Evolutionary conservation across 2,329 filamentous ascomycete species (phyloP).

Genomic region (Aureobasidium namibiae): DNA sequence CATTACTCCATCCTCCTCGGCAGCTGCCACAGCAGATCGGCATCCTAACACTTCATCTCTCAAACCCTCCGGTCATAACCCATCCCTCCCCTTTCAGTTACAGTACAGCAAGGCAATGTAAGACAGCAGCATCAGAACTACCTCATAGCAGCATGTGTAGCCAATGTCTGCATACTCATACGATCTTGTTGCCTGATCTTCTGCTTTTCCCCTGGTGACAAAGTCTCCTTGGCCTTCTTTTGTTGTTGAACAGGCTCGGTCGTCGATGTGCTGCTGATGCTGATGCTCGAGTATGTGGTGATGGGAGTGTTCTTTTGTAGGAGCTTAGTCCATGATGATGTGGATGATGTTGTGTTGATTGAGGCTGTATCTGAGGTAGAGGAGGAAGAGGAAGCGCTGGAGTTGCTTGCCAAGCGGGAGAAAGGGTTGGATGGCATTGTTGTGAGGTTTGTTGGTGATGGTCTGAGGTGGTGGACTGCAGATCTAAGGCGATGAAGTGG

Average conservation of each 20-base stretch:
- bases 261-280: background rate
- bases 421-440: constrained; percentile 8
- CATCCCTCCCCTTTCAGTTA: too few species aligned
- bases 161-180: background rate
- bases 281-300: background rate
- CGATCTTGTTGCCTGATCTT: background rate
- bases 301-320: background rate
- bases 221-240: background rate
- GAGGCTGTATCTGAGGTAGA: constrained; percentile 6
- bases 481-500: background rate
- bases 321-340: background rate
- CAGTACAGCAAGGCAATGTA: too few species aligned
- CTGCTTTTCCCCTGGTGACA: constrained; percentile 1
- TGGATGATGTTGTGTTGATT: constrained; percentile 6
- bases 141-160: background rate
- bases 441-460: background rate
- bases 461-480: background rate
- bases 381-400: background rate
- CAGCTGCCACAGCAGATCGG: background rate
- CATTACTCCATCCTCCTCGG: background rate
- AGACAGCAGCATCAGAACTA: background rate
- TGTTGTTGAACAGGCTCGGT: background rate
- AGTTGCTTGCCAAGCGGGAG: background rate
- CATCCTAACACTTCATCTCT: too few species aligned
- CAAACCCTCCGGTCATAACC: too few species aligned